Evolutionary conservation across 192 early-diverging fungal species (phyloP).

Genomic region (Coemansia pectinata): DNA sequence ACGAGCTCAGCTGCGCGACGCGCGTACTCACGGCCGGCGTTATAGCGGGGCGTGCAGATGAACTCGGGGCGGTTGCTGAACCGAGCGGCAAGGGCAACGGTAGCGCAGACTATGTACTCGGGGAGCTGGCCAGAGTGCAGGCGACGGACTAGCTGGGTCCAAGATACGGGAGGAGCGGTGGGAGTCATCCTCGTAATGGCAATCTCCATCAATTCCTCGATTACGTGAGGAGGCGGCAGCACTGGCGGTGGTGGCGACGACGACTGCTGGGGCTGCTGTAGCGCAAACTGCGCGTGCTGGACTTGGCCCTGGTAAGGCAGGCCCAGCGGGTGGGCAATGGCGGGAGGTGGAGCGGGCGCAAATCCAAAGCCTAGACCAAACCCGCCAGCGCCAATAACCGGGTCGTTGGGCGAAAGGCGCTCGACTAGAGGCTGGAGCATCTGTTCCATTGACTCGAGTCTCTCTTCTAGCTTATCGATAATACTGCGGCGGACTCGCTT

Average conservation of each 20-base stretch:
- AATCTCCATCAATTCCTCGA: slow-evolving; percentile 55
- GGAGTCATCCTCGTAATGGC: slow-evolving; percentile 40
- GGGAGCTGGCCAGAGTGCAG: slow-evolving; percentile 48
- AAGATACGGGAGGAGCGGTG: slow-evolving; percentile 39
- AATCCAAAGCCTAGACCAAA: slow-evolving; percentile 42
- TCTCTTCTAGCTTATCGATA: slow-evolving; percentile 56
- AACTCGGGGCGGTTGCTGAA: slow-evolving; percentile 54
- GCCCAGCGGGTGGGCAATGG: slow-evolving; percentile 41
- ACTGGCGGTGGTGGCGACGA: not conserved
- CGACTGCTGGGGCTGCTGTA: slow-evolving; percentile 2
- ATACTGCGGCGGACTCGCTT: slow-evolving; percentile 56
- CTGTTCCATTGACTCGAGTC: slow-evolving; percentile 56
- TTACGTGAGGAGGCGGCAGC: slow-evolving; percentile 34
- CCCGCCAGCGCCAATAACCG: slow-evolving; percentile 32
- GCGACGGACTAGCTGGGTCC: slow-evolving; percentile 28
- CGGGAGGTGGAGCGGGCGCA: slow-evolving; percentile 36
- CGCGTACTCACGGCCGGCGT: slow-evolving; percentile 51
- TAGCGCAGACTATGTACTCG: slow-evolving; percentile 44
- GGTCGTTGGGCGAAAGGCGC: slow-evolving; percentile 52
- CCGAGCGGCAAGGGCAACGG: slow-evolving; percentile 40
- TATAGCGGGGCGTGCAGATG: slow-evolving; percentile 44
- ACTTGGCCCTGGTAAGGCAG: not conserved
- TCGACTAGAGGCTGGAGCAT: slow-evolving; percentile 57
- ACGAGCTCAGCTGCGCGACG: slow-evolving; percentile 53
- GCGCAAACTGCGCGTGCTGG: not conserved